A percentile compares a stretch with the other conserved stretches of the same genome.
These are phyloP conservation scores for Trapa bicornis DNA, from an alignment of 345 rosid genomes.

Conservation along the genomic window DNA sequence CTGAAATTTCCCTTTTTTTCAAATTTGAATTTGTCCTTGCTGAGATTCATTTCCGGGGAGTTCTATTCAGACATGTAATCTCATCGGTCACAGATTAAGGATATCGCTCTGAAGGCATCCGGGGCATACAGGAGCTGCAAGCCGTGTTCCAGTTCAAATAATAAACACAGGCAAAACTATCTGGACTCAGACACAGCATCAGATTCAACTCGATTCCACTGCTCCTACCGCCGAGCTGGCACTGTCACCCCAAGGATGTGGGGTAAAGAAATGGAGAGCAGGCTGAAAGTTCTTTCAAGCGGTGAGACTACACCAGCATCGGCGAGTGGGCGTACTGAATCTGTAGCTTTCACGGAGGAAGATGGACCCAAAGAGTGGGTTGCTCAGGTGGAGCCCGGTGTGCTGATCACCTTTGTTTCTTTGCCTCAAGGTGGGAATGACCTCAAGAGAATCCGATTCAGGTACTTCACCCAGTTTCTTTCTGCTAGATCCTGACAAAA, in stretches of 20 bases:
- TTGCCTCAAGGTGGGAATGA: conserved; percentile 89
- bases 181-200: conserved; percentile 59
- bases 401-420: conserved; percentile 84
- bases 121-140: conserved; percentile 85
- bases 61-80: neutral
- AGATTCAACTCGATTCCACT: conserved; percentile 53
- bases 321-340: conserved; percentile 60
- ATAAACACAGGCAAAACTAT: conserved; percentile 30
- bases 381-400: conserved; percentile 99
- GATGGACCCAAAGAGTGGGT: conserved; percentile 98
- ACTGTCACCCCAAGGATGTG: conserved; percentile 50
- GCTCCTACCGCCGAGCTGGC: conserved; percentile 58
- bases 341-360: conserved; percentile 70
- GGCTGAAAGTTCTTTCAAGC: conserved; percentile 69
- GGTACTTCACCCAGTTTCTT: conserved; percentile 8
- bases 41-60: neutral
- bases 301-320: conserved; percentile 92
- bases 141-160: conserved; percentile 70
- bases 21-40: too few species aligned
- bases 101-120: conserved; percentile 85
- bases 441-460: conserved; percentile 85
- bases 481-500: too few species aligned
- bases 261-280: conserved; percentile 80
- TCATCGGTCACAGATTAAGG: conserved; percentile 51
- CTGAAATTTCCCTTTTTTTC: neutral